Conservation (phyloP, 495 filamentous ascomycete species). For the Lophiostoma macrostomum region DNA sequence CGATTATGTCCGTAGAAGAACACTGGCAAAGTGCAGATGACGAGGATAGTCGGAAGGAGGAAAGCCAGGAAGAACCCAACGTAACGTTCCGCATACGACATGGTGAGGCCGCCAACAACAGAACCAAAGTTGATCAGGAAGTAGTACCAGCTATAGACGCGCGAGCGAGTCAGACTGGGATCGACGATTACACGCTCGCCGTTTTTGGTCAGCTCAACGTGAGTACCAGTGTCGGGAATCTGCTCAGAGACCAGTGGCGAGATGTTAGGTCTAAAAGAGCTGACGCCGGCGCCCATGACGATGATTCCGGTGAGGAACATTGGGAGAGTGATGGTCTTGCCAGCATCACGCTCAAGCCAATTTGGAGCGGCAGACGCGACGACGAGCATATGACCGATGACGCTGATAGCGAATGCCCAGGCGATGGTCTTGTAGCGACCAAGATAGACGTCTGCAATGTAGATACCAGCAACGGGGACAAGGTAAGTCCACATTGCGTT, state of each 20-base stretch:
- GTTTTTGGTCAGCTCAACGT: conserved; percentile 16
- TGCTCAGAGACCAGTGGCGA: conserved; percentile 60
- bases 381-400: conserved; percentile 65
- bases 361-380: conserved; percentile 60
- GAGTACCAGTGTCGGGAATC: conserved; percentile 41
- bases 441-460: conserved; percentile 67
- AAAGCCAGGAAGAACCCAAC: conserved; percentile 69
- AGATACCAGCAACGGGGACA: conserved; percentile 66
- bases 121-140: conserved; percentile 69
- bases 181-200: conserved; percentile 61
- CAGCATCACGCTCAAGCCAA: conserved; percentile 53
- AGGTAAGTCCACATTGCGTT: conserved; percentile 74
- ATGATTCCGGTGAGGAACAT: conserved; percentile 61
- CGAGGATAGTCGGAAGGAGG: conserved; percentile 25
- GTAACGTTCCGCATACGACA: conserved; percentile 69
- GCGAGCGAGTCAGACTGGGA: conserved; percentile 57
- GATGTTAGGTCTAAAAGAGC: conserved; percentile 63
- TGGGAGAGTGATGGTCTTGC: conserved; percentile 53
- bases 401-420: conserved; percentile 54
- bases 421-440: conserved; percentile 70
- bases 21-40: conserved; percentile 10
- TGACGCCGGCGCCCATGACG: conserved; percentile 63
- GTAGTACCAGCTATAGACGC: conserved; percentile 63
- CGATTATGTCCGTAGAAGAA: conserved; percentile 16
- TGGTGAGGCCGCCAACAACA: conserved; percentile 51